Conservation (phyloP, 345 rosid species). For the Cardamine occulta region DNA sequence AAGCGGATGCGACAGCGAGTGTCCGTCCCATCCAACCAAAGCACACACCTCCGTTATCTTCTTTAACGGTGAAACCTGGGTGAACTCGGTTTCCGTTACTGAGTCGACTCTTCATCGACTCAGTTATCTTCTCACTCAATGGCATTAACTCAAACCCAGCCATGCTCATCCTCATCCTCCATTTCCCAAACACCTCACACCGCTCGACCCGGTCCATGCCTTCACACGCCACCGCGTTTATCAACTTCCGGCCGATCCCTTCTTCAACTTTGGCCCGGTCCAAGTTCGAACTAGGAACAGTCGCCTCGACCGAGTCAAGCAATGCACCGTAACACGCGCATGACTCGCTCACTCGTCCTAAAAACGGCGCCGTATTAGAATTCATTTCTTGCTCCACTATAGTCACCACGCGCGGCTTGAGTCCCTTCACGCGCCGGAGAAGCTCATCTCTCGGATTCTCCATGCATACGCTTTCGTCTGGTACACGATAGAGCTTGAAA, state of each 20-base stretch:
- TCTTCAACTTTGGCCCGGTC: slow-evolving; percentile 64
- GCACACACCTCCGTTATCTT: slow-evolving; percentile 77
- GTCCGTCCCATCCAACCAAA: slow-evolving; percentile 92
- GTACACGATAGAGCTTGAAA: slow-evolving; percentile 68
- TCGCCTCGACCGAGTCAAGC: slow-evolving; percentile 78
- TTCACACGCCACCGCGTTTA: slow-evolving; percentile 85
- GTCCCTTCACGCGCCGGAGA: slow-evolving; percentile 78
- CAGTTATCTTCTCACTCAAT: slow-evolving; percentile 58
- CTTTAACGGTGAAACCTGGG: slow-evolving; percentile 77
- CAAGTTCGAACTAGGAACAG: slow-evolving; percentile 46
- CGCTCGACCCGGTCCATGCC: slow-evolving; percentile 85
- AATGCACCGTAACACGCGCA: slow-evolving; percentile 69
- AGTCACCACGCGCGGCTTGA: slow-evolving; percentile 80
- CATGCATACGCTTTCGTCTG: slow-evolving; percentile 86
- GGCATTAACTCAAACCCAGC: slow-evolving; percentile 81
- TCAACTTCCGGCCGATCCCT: slow-evolving; percentile 67
- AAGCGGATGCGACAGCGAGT: slow-evolving; percentile 94
- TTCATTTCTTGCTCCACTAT: slow-evolving; percentile 75
- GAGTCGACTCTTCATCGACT: slow-evolving; percentile 61
- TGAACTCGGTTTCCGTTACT: slow-evolving; percentile 51
- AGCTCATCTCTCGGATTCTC: slow-evolving; percentile 94
- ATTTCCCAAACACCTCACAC: slow-evolving; percentile 94
- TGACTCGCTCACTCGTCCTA: slow-evolving; percentile 60
- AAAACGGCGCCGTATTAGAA: slow-evolving; percentile 72
- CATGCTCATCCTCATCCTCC: slow-evolving; percentile 95